Evolutionary conservation across 1,284 basidiomycete species (phyloP).

Genomic region (Rhizopogon parksii): DNA sequence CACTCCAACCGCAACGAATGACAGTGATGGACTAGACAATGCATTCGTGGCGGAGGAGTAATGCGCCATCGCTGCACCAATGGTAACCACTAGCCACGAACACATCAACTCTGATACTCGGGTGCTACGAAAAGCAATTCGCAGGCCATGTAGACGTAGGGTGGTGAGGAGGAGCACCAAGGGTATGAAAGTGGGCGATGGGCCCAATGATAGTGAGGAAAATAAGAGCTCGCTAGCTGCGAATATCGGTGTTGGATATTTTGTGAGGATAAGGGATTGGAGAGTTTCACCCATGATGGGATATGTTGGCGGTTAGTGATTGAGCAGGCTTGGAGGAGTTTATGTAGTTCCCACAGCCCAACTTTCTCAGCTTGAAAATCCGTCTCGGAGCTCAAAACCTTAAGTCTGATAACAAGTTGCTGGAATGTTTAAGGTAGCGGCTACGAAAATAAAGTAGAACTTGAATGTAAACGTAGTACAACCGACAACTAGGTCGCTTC

Average conservation of each 20-base stretch:
- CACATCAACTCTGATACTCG: constrained; percentile 26
- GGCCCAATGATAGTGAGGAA: constrained; percentile 40
- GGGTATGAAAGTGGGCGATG: constrained; percentile 46
- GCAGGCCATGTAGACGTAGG: constrained; percentile 44
- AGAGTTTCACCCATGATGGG: constrained; percentile 16
- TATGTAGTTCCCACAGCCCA: neutral
- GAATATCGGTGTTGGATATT: constrained; percentile 29
- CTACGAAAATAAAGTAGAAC: neutral
- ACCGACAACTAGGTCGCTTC: neutral
- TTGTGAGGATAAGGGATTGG: constrained; percentile 21
- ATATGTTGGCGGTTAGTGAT: neutral
- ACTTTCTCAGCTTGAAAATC: neutral
- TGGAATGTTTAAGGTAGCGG: neutral
- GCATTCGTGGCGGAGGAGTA: constrained; percentile 46
- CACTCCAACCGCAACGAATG: constrained; percentile 39
- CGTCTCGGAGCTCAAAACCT: neutral
- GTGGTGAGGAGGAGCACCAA: constrained; percentile 40
- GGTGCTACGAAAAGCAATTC: constrained; percentile 33
- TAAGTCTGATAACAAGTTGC: too few relatives aligned
- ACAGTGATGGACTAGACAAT: constrained; percentile 44
- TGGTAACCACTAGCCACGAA: constrained; percentile 38
- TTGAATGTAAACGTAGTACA: neutral
- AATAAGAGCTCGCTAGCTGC: constrained; percentile 30
- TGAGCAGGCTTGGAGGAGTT: too few relatives aligned
- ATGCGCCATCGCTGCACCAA: constrained; percentile 42